These are phyloP conservation scores for Clarkia xantiana DNA, from an alignment of 345 rosid species.

Conservation along the genomic window DNA sequence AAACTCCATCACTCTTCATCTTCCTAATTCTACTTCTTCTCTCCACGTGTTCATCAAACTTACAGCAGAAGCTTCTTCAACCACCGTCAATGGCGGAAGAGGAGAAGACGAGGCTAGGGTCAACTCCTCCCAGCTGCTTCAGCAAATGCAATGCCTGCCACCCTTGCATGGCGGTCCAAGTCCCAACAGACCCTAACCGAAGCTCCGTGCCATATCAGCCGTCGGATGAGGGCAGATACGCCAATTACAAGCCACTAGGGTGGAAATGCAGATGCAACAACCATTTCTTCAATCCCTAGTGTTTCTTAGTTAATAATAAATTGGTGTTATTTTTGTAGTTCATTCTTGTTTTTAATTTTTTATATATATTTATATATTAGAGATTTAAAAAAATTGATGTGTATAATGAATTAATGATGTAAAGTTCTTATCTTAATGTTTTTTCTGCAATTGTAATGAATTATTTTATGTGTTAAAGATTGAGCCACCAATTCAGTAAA, in stretches of 20 bases:
- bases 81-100: conserved; percentile 15
- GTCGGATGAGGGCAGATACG: conserved; percentile 34
- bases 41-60: too few species aligned
- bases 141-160: conserved; percentile 75
- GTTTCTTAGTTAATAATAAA: too few species aligned
- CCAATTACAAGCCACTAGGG: conserved; percentile 85
- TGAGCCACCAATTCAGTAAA: too few species aligned
- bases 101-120: conserved; percentile 72
- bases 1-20: too few species aligned
- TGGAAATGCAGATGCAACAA: conserved; percentile 80
- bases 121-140: conserved; percentile 84
- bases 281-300: conserved; percentile 61
- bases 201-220: too few species aligned
- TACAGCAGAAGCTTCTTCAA: too few species aligned
- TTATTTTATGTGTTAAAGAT: too few species aligned
- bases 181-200: conserved; percentile 36
- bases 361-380: not conserved
- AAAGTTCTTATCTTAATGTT: not conserved
- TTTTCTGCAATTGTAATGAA: not conserved
- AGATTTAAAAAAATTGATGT: too few species aligned
- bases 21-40: too few species aligned
- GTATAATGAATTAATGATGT: not conserved
- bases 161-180: conserved; percentile 85
- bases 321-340: too few species aligned
- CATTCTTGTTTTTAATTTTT: not conserved